A percentile compares a stretch with the other conserved stretches of the same genome.
These are phyloP conservation scores for Anacardium occidentale DNA, from an alignment of 345 rosid species.

Conservation along the genomic window DNA sequence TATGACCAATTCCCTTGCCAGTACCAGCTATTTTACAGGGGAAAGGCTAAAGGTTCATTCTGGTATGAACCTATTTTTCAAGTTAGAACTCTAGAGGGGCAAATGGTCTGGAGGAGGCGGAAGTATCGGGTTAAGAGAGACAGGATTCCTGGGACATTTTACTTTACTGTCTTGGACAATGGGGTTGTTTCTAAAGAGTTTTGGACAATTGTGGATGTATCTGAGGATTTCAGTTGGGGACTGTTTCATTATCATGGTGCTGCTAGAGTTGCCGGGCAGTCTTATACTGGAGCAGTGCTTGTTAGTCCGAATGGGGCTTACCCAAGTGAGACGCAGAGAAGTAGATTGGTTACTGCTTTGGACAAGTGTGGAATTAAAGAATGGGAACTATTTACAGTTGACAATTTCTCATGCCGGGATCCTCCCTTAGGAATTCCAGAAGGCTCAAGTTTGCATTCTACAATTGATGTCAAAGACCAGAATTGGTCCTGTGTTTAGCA, in stretches of 20 bases:
- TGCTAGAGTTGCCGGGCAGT: conserved; percentile 89
- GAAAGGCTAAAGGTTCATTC: conserved; percentile 84
- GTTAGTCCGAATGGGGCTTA: conserved; percentile 76
- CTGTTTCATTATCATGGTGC: conserved; percentile 87
- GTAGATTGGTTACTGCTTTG: conserved; percentile 48
- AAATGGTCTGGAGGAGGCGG: conserved; percentile 82
- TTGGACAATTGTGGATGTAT: conserved; percentile 84
- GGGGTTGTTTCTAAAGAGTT: conserved; percentile 90
- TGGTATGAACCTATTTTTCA: conserved; percentile 96
- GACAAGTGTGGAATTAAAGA: conserved; percentile 80
- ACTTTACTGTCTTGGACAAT: conserved; percentile 82
- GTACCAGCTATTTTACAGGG: conserved; percentile 84
- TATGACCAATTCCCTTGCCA: conserved; percentile 97
- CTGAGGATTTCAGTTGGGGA: conserved; percentile 89
- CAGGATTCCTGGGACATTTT: conserved; percentile 63
- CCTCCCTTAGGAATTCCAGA: conserved; percentile 81
- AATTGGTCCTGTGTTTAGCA: conserved; percentile 17
- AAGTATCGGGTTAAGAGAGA: conserved; percentile 80
- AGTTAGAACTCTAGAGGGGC: conserved; percentile 72
- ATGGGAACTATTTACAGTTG: conserved; percentile 85
- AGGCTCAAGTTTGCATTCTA: conserved; percentile 64
- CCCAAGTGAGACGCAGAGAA: conserved; percentile 48
- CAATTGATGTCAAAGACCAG: conserved; percentile 31
- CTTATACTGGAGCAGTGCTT: conserved; percentile 88
- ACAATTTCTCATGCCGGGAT: conserved; percentile 67